Conservation (phyloP, 768 basidiomycete genomes). For the Scleroderma bovista region DNA sequence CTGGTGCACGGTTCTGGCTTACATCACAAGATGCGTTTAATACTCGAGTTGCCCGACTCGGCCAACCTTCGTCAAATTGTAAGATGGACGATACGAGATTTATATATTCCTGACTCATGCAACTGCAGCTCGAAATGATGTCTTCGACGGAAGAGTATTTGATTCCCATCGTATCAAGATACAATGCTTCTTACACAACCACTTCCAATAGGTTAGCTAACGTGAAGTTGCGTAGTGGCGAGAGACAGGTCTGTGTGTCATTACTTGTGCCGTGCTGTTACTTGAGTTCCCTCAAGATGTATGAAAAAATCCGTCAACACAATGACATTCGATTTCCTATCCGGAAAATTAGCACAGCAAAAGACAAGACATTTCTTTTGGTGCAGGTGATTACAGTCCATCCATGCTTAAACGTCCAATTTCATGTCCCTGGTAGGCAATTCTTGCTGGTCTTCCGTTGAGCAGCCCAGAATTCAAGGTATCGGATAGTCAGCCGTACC, state of each 20-base stretch:
- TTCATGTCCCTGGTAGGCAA: constrained; percentile 44
- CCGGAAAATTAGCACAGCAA: constrained; percentile 61
- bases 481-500: constrained; percentile 61
- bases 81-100: constrained; percentile 15
- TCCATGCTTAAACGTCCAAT: not conserved
- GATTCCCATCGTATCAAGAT: not conserved
- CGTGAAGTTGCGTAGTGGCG: constrained; percentile 64
- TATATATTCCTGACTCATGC: constrained; percentile 2
- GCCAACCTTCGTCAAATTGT: constrained; percentile 66
- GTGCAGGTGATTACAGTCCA: constrained; percentile 52
- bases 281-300: constrained; percentile 31
- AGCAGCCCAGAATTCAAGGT: constrained; percentile 64
- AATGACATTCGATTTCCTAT: constrained; percentile 77
- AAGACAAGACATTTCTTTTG: constrained; percentile 76
- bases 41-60: constrained; percentile 52
- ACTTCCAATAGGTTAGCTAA: constrained; percentile 50
- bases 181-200: not conserved
- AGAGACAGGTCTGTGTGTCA: constrained; percentile 51
- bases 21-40: constrained; percentile 54
- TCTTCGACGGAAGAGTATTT: constrained; percentile 63
- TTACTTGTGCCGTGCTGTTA: too few species aligned
- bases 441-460: constrained; percentile 67
- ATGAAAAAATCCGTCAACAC: constrained; percentile 64
- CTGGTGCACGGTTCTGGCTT: not conserved
- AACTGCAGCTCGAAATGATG: constrained; percentile 55